These are phyloP conservation scores for Aquanectria penicillioides DNA, from an alignment of 2,329 filamentous ascomycete species.

Conservation along the genomic window DNA sequence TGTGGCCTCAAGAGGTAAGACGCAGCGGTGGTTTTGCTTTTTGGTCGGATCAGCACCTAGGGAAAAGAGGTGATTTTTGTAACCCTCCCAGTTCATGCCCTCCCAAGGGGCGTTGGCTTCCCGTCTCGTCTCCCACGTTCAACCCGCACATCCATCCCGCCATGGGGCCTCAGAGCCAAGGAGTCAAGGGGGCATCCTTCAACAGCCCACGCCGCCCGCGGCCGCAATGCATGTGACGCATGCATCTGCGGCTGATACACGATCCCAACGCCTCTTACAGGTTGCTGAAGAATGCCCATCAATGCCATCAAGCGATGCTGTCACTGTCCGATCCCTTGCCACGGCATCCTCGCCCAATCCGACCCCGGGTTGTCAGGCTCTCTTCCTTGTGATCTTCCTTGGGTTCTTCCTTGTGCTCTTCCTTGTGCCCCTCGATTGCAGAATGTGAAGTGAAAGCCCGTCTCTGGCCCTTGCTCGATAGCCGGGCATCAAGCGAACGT, in stretches of 20 bases:
- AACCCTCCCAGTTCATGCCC: not conserved
- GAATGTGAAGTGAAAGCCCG: not conserved
- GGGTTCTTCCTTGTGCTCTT: conserved; percentile 4
- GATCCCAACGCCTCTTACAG: conserved; percentile 10
- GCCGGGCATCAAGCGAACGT: conserved; percentile 10
- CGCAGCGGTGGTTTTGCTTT: conserved; percentile 30
- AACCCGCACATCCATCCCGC: too few relatives aligned
- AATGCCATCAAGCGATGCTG: conserved; percentile 1
- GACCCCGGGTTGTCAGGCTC: conserved; percentile 9
- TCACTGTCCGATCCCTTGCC: conserved; percentile 8
- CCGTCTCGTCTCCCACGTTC: too few relatives aligned
- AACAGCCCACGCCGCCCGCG: conserved; percentile 28
- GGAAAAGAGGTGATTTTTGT: conserved; percentile 30
- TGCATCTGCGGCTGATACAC: conserved; percentile 20
- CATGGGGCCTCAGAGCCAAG: not conserved
- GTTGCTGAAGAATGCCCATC: conserved; percentile 2
- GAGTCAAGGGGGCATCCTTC: not conserved
- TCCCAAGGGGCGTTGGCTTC: not conserved
- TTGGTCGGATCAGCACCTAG: conserved; percentile 33
- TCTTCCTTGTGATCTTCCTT: not conserved
- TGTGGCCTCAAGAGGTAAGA: conserved; percentile 19
- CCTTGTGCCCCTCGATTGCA: too few relatives aligned
- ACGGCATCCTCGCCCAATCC: not conserved
- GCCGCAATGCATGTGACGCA: conserved; percentile 30
- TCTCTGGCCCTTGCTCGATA: conserved; percentile 14